phyloP scores from a whole-genome alignment of 78 protist species.

The Mantamonas sphyraenae region DNA sequence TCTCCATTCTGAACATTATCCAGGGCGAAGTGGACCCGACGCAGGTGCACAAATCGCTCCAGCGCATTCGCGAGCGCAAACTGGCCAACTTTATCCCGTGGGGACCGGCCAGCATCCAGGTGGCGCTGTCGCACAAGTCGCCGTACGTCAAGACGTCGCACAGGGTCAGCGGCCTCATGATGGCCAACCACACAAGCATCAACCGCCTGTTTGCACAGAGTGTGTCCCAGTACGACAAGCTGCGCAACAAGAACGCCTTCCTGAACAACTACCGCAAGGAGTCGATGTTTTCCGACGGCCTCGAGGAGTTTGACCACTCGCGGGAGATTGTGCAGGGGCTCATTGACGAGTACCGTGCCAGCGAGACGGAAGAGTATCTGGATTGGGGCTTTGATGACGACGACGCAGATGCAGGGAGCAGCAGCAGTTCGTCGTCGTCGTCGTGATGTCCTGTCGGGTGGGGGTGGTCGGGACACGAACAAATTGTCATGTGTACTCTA shows the following conservation, averaged over 20 bases:
- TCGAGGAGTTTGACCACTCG: conserved; percentile 86
- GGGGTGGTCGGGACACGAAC: too few species aligned
- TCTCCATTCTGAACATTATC: conserved; percentile 94
- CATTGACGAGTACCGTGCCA: conserved; percentile 85
- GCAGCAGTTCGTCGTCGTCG: too few species aligned
- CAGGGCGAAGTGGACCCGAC: conserved; percentile 99
- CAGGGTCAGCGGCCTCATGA: conserved; percentile 96
- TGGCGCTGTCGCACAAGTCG: conserved; percentile 68
- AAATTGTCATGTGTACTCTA: too few species aligned
- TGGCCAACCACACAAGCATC: conserved; percentile 95
- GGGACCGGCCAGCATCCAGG: conserved; percentile 59
- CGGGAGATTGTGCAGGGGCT: conserved; percentile 59
- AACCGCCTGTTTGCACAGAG: background rate
- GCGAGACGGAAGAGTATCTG: conserved; percentile 69
- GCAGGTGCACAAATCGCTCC: conserved; percentile 87
- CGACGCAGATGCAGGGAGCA: too few species aligned
- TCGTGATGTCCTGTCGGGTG: too few species aligned
- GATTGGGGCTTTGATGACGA: conserved; percentile 14
- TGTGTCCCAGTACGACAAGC: conserved; percentile 68
- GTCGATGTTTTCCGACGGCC: conserved; percentile 43
- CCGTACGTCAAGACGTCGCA: conserved; percentile 82
- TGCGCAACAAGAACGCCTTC: conserved; percentile 47
- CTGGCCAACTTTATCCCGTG: conserved; percentile 94
- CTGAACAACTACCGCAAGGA: conserved; percentile 34
- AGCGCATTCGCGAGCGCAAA: conserved; percentile 85